Percentiles rank a stretch among this genome's conserved stretches.
Evolutionary conservation across 2,329 filamentous ascomycete species (phyloP).

Genomic region (Aspergillus flavus): DNA sequence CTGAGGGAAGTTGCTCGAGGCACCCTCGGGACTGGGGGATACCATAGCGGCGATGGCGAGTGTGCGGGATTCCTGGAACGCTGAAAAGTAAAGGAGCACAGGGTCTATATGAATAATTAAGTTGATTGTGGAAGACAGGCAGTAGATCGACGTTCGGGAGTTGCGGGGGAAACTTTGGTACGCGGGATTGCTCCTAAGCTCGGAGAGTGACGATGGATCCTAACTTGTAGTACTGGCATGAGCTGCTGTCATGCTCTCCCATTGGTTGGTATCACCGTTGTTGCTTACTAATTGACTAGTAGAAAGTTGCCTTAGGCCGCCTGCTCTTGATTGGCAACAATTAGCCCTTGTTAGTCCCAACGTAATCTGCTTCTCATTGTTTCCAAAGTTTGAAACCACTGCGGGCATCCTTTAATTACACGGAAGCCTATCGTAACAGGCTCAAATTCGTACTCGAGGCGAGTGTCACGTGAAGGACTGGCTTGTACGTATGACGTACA

Average conservation of each 20-base stretch:
- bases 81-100: background rate
- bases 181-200: background rate
- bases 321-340: background rate
- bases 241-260: background rate
- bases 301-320: background rate
- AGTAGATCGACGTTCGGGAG: background rate
- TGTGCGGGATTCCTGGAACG: background rate
- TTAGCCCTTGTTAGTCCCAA: background rate
- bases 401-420: background rate
- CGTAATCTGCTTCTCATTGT: background rate
- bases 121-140: background rate
- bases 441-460: background rate
- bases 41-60: slow-evolving; percentile 22
- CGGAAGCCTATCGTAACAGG: background rate
- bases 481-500: background rate
- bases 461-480: background rate
- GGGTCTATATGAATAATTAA: background rate
- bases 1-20: slow-evolving; percentile 48
- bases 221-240: background rate
- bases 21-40: slow-evolving; percentile 22
- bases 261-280: background rate
- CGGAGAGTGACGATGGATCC: background rate
- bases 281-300: background rate
- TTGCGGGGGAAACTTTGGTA: background rate
- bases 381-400: no score